Evolutionary conservation across 1,139 yeast species (phyloP).

Genomic region (Hyphopichia fennica): DNA sequence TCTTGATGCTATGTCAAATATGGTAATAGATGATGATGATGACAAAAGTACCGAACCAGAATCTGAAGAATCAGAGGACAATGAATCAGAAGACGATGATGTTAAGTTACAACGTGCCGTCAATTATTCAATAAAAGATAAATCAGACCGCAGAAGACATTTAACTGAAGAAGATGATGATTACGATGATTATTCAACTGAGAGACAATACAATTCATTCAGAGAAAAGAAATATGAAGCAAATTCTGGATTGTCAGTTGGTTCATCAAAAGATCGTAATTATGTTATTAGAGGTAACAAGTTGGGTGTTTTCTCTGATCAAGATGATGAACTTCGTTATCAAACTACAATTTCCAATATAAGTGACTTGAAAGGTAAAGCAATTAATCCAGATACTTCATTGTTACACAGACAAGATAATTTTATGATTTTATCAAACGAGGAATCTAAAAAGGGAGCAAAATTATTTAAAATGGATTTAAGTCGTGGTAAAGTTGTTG

Average conservation of each 20-base stretch:
- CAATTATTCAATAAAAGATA: conserved; percentile 3
- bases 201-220: conserved; percentile 11
- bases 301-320: conserved; percentile 75
- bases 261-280: conserved; percentile 67
- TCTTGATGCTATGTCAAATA: conserved; percentile 26
- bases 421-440: conserved; percentile 63
- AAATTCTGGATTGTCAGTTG: conserved; percentile 69
- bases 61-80: conserved; percentile 3
- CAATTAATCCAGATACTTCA: conserved; percentile 60
- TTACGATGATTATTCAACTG: conserved; percentile 17
- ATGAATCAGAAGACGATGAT: conserved; percentile 8
- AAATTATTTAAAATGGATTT: conserved; percentile 73
- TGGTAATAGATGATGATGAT: conserved; percentile 25
- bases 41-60: conserved; percentile 6
- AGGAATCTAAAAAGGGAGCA: conserved; percentile 30
- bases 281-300: conserved; percentile 78
- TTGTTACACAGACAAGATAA: conserved; percentile 78
- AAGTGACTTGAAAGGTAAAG: conserved; percentile 51
- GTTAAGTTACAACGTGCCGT: not conserved
- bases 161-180: conserved; percentile 24
- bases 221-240: conserved; percentile 26
- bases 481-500: conserved; percentile 75
- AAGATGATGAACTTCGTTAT: conserved; percentile 55
- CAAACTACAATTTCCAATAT: conserved; percentile 67
- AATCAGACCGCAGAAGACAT: conserved; percentile 2